Conservation (phyloP, 2,329 filamentous ascomycete species). For the Davidsoniella neocaledoniae region DNA sequence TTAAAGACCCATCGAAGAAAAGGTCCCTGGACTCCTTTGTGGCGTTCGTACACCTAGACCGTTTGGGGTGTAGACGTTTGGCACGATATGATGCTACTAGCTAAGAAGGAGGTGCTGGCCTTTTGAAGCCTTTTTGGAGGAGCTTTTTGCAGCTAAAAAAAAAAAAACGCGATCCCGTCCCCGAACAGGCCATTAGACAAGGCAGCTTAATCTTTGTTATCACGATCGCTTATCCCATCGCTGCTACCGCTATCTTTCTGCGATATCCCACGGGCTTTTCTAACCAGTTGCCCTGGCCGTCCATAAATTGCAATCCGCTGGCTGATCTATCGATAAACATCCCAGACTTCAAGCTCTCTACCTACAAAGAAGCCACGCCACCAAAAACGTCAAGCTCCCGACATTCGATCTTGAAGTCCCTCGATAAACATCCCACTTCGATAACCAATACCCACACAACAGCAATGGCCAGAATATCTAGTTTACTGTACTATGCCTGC, state of each 20-base stretch:
- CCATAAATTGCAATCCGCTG: too few relatives aligned
- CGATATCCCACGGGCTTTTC: too few relatives aligned
- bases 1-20: too few relatives aligned
- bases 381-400: neutral
- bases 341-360: too few relatives aligned
- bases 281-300: too few relatives aligned
- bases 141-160: neutral
- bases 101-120: constrained; percentile 8
- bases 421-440: neutral
- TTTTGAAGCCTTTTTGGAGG: constrained; percentile 4
- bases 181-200: neutral
- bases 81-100: neutral
- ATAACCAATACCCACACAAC: neutral
- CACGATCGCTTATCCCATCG: too few relatives aligned
- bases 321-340: too few relatives aligned
- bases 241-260: too few relatives aligned
- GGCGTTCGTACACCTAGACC: neutral
- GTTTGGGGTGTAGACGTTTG: too few relatives aligned
- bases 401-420: neutral
- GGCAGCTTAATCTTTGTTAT: neutral
- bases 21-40: neutral
- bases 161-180: neutral
- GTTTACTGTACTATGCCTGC: constrained; percentile 40
- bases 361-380: neutral
- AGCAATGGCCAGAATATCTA: constrained; percentile 12